Evolutionary conservation across 352 stramenopile genomes (phyloP).

Genomic region (Globisporangium lucens): DNA sequence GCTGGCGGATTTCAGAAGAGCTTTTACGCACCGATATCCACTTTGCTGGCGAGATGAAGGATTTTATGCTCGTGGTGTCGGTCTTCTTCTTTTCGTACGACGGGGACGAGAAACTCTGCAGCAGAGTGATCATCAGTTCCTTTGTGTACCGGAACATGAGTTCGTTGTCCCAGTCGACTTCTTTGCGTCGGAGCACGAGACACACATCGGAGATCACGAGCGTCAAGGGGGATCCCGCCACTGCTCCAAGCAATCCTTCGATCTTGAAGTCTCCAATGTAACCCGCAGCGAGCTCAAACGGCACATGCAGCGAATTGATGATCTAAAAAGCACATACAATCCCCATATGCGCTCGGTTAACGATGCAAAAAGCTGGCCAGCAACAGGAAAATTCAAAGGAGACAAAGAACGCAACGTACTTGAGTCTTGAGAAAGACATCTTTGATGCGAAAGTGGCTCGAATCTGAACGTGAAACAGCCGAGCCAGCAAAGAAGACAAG

Average conservation of each 20-base stretch:
- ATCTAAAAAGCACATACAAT: slow-evolving; percentile 23
- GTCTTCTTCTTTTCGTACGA: slow-evolving; percentile 27
- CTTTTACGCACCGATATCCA: slow-evolving; percentile 46
- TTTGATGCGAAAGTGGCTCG: slow-evolving; percentile 59
- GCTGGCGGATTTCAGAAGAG: neutral
- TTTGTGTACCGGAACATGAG: slow-evolving; percentile 67
- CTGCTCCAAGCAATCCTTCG: slow-evolving; percentile 55
- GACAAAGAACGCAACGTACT: slow-evolving; percentile 17
- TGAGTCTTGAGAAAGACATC: slow-evolving; percentile 64
- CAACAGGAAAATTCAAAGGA: neutral
- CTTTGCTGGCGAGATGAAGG: slow-evolving; percentile 50
- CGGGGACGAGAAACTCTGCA: slow-evolving; percentile 41
- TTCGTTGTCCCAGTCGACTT: slow-evolving; percentile 65
- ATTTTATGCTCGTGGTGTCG: slow-evolving; percentile 9
- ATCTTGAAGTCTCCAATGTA: slow-evolving; percentile 70
- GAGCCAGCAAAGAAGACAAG: neutral
- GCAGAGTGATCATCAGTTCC: slow-evolving; percentile 54
- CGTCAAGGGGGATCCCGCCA: slow-evolving; percentile 52
- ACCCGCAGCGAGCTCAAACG: slow-evolving; percentile 57
- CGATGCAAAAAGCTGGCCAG: no score
- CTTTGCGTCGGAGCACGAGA: slow-evolving; percentile 55
- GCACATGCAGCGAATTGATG: slow-evolving; percentile 62
- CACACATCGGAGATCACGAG: slow-evolving; percentile 54
- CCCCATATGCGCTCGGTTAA: neutral
- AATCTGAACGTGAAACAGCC: slow-evolving; percentile 24